A percentile compares a stretch with the other conserved stretches of the same genome.
Conservation (phyloP, 2,329 filamentous ascomycete genomes). For the Fusarium coffeatum region DNA sequence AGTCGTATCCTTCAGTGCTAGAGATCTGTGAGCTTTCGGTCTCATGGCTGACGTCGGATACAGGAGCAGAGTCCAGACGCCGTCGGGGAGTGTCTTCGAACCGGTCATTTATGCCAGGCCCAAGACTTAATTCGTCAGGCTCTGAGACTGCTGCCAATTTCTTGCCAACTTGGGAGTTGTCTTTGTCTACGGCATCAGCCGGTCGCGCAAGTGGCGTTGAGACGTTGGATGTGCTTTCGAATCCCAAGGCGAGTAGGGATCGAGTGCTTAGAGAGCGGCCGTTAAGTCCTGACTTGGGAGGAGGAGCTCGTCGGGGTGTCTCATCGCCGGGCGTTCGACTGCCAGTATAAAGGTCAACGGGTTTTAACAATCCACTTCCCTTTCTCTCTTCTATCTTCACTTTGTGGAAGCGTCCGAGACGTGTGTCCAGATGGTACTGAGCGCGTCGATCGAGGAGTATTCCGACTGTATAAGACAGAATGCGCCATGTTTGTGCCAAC, state of each 20-base stretch:
- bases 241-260: constrained; percentile 65
- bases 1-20: constrained; percentile 72
- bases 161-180: constrained; percentile 50
- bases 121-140: constrained; percentile 62
- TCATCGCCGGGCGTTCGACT: constrained; percentile 51
- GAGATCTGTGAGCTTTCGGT: constrained; percentile 61
- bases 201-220: constrained; percentile 69
- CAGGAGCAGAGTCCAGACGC: constrained; percentile 62
- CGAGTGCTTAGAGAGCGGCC: constrained; percentile 51
- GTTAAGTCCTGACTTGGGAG: constrained; percentile 47
- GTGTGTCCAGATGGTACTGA: constrained; percentile 66
- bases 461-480: constrained; percentile 67
- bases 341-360: constrained; percentile 42
- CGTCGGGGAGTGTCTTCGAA: constrained; percentile 54
- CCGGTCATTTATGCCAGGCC: constrained; percentile 58
- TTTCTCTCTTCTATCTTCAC: constrained; percentile 49
- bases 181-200: constrained; percentile 51
- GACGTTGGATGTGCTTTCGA: constrained; percentile 72
- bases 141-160: constrained; percentile 62
- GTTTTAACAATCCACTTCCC: constrained; percentile 43
- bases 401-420: constrained; percentile 57
- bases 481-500: constrained; percentile 72
- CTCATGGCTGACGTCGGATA: constrained; percentile 64
- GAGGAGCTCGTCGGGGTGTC: constrained; percentile 52
- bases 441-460: constrained; percentile 66